Evolutionary conservation across 1,139 yeast species (phyloP).

Genomic region (Sporopachydermia cereana): DNA sequence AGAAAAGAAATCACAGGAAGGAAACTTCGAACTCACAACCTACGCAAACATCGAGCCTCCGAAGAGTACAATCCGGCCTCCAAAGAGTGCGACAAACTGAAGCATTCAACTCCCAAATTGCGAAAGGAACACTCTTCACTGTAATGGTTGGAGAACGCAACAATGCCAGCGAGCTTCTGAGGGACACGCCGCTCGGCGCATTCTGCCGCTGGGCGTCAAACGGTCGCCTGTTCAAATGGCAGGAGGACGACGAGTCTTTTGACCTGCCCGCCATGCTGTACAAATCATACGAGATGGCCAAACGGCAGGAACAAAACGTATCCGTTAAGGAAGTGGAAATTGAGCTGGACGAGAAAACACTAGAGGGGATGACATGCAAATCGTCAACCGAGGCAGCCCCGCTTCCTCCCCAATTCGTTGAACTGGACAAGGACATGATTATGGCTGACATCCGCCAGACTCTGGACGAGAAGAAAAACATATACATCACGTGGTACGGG

Average conservation of each 20-base stretch:
- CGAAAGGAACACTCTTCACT: too few relatives aligned
- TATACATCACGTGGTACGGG: slow-evolving; percentile 30
- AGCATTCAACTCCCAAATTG: too few relatives aligned
- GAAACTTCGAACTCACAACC: too few relatives aligned
- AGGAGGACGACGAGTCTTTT: neutral
- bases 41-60: too few relatives aligned
- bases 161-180: neutral
- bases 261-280: slow-evolving; percentile 1
- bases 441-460: neutral
- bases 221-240: slow-evolving; percentile 1
- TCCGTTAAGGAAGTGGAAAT: neutral
- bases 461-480: neutral
- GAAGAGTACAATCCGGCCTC: too few relatives aligned
- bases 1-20: too few relatives aligned
- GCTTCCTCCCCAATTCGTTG: too few relatives aligned
- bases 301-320: neutral
- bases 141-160: too few relatives aligned
- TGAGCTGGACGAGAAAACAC: neutral
- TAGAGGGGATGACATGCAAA: neutral
- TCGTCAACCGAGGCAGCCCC: neutral
- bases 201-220: neutral
- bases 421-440: neutral
- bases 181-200: neutral
- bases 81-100: too few relatives aligned
- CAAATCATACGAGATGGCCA: neutral